Percentiles rank a stretch among this genome's conserved stretches.
These are phyloP conservation scores for Huntiella bhutanensis DNA, from an alignment of 2,329 filamentous ascomycete species.

Conservation along the genomic window DNA sequence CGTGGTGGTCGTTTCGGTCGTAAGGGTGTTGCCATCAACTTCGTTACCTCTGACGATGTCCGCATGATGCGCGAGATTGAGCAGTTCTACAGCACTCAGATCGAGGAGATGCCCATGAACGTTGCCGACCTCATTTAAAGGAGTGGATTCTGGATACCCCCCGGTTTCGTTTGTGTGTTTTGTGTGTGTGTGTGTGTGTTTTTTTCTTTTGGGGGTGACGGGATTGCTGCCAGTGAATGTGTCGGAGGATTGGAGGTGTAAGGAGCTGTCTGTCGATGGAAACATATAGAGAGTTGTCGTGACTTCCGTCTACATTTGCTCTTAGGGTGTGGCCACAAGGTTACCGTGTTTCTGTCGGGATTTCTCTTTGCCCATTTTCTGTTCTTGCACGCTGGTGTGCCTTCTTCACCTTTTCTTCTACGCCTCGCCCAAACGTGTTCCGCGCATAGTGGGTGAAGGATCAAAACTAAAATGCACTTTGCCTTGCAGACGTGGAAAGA, in stretches of 20 bases:
- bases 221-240: too few species aligned
- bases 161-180: not conserved
- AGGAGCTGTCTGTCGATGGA: too few species aligned
- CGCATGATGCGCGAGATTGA: constrained; percentile 99
- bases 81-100: constrained; percentile 99
- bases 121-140: constrained; percentile 56
- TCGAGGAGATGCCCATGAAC: constrained; percentile 99
- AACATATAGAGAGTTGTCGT: too few species aligned
- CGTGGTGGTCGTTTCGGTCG: constrained; percentile 98
- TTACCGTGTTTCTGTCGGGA: not conserved
- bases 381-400: not conserved
- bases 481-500: constrained; percentile 9
- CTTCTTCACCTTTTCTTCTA: not conserved
- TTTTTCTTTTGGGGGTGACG: constrained; percentile 3
- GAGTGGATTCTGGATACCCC: constrained; percentile 9
- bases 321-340: not conserved
- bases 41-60: constrained; percentile 96
- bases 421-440: not conserved
- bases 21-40: constrained; percentile 99
- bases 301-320: not conserved
- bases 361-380: too few species aligned
- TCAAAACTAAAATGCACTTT: constrained; percentile 1
- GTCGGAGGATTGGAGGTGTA: too few species aligned
- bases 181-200: not conserved
- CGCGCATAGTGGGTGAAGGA: too few species aligned